Percentiles rank a stretch among this genome's conserved stretches.
phyloP scores from a whole-genome alignment of 768 basidiomycete species.

The Xerocomellus chrysenteron region DNA sequence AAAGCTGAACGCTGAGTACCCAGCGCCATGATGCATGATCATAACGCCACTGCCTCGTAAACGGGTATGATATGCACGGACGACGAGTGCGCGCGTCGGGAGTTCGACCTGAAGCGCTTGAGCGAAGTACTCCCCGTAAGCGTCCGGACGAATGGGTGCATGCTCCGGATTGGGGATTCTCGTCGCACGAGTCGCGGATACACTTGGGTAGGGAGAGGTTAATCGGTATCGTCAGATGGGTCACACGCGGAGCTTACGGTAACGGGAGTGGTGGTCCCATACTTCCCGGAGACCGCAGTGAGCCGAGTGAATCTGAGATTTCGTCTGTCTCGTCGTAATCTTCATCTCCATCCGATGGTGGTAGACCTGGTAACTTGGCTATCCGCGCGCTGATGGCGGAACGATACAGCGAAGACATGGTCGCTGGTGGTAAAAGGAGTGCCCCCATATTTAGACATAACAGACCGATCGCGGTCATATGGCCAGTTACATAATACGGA shows the following conservation, averaged over 20 bases:
- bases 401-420: slow-evolving; percentile 72
- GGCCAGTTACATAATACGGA: background rate
- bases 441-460: background rate
- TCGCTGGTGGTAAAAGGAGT: background rate
- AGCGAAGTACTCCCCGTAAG: slow-evolving; percentile 59
- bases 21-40: slow-evolving; percentile 94
- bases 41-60: slow-evolving; percentile 64
- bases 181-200: slow-evolving; percentile 28
- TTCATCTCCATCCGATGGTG: slow-evolving; percentile 43
- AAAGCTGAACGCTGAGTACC: slow-evolving; percentile 87
- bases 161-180: slow-evolving; percentile 59
- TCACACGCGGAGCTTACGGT: slow-evolving; percentile 40
- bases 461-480: background rate
- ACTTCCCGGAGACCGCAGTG: slow-evolving; percentile 47
- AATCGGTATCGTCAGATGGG: slow-evolving; percentile 11
- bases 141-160: slow-evolving; percentile 69
- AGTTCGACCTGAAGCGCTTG: slow-evolving; percentile 80
- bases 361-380: slow-evolving; percentile 68
- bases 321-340: slow-evolving; percentile 46
- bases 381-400: slow-evolving; percentile 76
- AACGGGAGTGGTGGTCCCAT: slow-evolving; percentile 59
- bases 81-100: slow-evolving; percentile 57
- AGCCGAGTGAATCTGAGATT: slow-evolving; percentile 54
- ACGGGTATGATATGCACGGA: slow-evolving; percentile 82
- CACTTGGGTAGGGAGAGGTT: slow-evolving; percentile 22